A percentile compares a stretch with the other conserved stretches of the same genome.
phyloP scores from a whole-genome alignment of 257 asterid species.

The Scutellaria baicalensis region DNA sequence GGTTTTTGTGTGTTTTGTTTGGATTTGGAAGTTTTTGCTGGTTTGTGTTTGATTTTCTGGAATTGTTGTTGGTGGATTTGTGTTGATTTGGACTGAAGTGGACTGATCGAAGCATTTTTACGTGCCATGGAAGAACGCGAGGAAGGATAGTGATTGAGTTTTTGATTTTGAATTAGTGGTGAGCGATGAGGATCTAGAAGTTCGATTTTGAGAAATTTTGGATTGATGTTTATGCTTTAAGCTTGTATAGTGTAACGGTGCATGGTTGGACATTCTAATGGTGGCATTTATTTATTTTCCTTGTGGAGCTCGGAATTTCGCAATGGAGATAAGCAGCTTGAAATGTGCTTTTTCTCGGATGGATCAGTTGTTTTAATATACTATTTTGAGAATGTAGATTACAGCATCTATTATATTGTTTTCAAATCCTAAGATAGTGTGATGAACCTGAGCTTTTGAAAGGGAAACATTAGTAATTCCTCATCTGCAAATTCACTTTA shows the following conservation, averaged over 20 bases:
- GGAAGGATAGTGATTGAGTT: slow-evolving; percentile 2
- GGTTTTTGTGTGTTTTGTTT: slow-evolving; percentile 7
- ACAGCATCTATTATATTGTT: neutral
- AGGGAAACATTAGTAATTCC: neutral
- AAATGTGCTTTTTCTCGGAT: neutral
- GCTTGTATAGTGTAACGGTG: neutral
- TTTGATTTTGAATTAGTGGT: neutral
- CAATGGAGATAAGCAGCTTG: neutral
- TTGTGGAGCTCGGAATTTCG: neutral
- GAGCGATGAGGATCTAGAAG: slow-evolving; percentile 26
- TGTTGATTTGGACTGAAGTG: slow-evolving; percentile 18
- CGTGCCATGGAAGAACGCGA: slow-evolving; percentile 13
- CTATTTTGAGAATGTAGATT: neutral
- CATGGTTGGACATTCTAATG: neutral
- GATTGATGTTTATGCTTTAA: neutral
- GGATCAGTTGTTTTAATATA: neutral
- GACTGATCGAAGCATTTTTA: slow-evolving; percentile 20
- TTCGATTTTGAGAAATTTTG: neutral
- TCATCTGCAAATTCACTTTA: neutral
- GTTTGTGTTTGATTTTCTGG: neutral
- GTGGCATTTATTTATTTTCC: slow-evolving; percentile 4
- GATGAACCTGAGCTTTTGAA: neutral
- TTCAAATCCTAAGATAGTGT: neutral
- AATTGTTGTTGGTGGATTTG: slow-evolving; percentile 15
- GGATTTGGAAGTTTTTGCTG: slow-evolving; percentile 12